Evolutionary conservation across 2,329 filamentous ascomycete genomes (phyloP).

Genomic region (Calonectria naviculata): DNA sequence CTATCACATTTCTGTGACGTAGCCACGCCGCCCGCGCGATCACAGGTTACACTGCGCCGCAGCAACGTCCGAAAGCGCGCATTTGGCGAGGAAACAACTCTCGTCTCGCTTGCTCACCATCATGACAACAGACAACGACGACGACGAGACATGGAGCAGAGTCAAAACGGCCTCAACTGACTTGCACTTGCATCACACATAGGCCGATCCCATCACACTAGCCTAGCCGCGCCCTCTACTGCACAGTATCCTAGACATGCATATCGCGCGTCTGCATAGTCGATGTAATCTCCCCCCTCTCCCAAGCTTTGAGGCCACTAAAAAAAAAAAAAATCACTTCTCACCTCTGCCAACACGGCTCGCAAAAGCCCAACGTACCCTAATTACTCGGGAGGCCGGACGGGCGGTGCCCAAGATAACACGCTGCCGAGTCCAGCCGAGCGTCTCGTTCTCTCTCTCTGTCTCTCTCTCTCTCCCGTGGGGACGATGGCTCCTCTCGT

Average conservation of each 20-base stretch:
- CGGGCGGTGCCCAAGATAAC: background rate
- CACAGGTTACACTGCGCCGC: too few species aligned
- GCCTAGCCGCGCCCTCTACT: background rate
- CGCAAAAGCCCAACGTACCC: background rate
- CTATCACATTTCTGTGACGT: too few species aligned
- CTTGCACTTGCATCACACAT: background rate
- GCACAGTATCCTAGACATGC: background rate
- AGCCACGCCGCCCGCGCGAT: too few species aligned
- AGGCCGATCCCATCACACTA: background rate
- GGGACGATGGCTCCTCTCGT: background rate
- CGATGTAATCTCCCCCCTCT: background rate
- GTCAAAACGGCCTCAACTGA: background rate
- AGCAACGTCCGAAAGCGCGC: too few species aligned
- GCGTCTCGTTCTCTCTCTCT: too few species aligned
- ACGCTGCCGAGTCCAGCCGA: too few species aligned
- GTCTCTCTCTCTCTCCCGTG: too few species aligned
- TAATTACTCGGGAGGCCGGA: background rate
- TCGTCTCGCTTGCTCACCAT: too few species aligned
- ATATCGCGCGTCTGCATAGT: background rate
- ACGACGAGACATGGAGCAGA: background rate
- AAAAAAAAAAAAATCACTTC: background rate
- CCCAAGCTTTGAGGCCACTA: background rate
- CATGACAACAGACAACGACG: background rate
- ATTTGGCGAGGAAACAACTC: too few species aligned
- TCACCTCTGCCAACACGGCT: background rate